Percentiles rank a stretch among this genome's conserved stretches.
These are phyloP conservation scores for Massariosphaeria phaeospora DNA, from an alignment of 495 filamentous ascomycete species.

Conservation along the genomic window DNA sequence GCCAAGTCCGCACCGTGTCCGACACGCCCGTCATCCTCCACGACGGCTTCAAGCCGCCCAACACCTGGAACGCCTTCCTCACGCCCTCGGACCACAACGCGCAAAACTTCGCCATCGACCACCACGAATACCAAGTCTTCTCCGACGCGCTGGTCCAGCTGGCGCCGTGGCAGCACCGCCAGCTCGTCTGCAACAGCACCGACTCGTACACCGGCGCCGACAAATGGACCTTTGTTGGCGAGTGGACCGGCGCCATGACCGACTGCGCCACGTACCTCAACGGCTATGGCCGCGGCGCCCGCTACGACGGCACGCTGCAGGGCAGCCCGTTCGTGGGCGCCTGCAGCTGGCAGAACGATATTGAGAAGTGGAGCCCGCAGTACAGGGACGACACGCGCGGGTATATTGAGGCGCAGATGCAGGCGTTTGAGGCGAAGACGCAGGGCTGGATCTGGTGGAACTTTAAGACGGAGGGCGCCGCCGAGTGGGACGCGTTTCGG, in stretches of 20 bases:
- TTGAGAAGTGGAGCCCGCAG: constrained; percentile 37
- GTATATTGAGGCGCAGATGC: constrained; percentile 49
- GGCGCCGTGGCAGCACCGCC: constrained; percentile 42
- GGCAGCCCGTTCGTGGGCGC: constrained; percentile 38
- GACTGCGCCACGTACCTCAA: constrained; percentile 73
- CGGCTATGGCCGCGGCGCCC: constrained; percentile 59
- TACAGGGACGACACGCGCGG: constrained; percentile 40
- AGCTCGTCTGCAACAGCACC: constrained; percentile 44
- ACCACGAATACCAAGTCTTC: constrained; percentile 52
- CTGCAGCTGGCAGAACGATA: constrained; percentile 42
- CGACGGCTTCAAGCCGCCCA: constrained; percentile 57
- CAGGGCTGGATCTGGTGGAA: constrained; percentile 51
- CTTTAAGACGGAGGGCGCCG: constrained; percentile 47
- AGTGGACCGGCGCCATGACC: constrained; percentile 63
- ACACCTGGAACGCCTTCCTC: constrained; percentile 44
- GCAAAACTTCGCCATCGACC: constrained; percentile 45
- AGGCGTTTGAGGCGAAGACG: constrained; percentile 42
- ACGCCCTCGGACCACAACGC: constrained; percentile 40
- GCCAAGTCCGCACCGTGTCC: constrained; percentile 48
- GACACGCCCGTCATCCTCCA: constrained; percentile 57
- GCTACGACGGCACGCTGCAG: constrained; percentile 53
- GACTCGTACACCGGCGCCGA: constrained; percentile 40
- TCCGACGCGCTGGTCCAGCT: constrained; percentile 35
- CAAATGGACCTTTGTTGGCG: constrained; percentile 48
- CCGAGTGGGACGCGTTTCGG: constrained; percentile 49